Evolutionary conservation across 2,329 filamentous ascomycete genomes (phyloP).

Genomic region (Chaetomium olivaceum): DNA sequence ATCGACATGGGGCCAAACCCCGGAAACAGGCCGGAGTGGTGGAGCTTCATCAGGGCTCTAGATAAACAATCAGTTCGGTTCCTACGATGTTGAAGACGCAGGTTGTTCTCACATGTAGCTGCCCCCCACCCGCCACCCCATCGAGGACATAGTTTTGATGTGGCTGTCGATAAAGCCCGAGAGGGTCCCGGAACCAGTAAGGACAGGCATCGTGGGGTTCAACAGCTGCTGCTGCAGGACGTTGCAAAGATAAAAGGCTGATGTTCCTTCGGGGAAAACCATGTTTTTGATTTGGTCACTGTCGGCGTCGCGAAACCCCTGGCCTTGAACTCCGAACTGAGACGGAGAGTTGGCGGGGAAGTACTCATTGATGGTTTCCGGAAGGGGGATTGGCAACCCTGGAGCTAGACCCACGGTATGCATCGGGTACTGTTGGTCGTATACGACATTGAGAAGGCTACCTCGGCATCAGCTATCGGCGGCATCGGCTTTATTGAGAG

Average conservation of each 20-base stretch:
- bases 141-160: slow-evolving; percentile 28
- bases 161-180: slow-evolving; percentile 30
- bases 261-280: slow-evolving; percentile 35
- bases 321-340: slow-evolving; percentile 22
- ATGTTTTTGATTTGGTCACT: slow-evolving; percentile 33
- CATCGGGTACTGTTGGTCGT: slow-evolving; percentile 34
- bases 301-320: slow-evolving; percentile 26
- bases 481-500: not conserved
- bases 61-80: not conserved
- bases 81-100: not conserved
- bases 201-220: slow-evolving; percentile 15
- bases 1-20: slow-evolving; percentile 12
- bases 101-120: slow-evolving; percentile 34
- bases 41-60: slow-evolving; percentile 37
- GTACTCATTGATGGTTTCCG: slow-evolving; percentile 33
- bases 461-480: slow-evolving; percentile 10
- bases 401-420: slow-evolving; percentile 25
- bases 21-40: slow-evolving; percentile 33
- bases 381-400: slow-evolving; percentile 32
- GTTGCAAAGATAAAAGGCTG: slow-evolving; percentile 34
- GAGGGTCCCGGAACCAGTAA: slow-evolving; percentile 25
- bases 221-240: slow-evolving; percentile 32
- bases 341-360: slow-evolving; percentile 24
- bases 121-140: slow-evolving; percentile 33
- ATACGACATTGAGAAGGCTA: slow-evolving; percentile 35